Evolutionary conservation across 2,329 filamentous ascomycete species (phyloP).

Genomic region (Colletotrichum salicis): DNA sequence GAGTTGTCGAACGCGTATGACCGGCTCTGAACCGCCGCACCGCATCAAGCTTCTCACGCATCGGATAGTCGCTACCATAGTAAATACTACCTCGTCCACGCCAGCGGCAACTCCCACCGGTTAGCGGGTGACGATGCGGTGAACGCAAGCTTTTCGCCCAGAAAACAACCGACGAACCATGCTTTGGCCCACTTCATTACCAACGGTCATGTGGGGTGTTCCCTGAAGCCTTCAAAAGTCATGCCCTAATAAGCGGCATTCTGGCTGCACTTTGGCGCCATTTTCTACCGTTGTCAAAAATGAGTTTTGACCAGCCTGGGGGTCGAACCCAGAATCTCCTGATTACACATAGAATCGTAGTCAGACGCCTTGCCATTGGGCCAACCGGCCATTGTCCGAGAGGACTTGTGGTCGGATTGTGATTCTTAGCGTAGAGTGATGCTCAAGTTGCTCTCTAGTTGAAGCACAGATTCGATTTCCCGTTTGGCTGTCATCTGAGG

Average conservation of each 20-base stretch:
- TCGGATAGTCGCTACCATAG: background rate
- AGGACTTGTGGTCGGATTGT: background rate
- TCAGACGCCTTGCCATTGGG: conserved; percentile 56
- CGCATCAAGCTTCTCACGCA: conserved; percentile 7
- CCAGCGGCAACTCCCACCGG: conserved; percentile 3
- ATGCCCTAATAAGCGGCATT: conserved; percentile 4
- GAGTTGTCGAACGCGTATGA: background rate
- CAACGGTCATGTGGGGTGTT: conserved; percentile 1
- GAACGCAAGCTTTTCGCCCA: conserved; percentile 22
- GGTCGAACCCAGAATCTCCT: conserved; percentile 37
- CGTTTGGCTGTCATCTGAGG: background rate
- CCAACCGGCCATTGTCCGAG: conserved; percentile 39
- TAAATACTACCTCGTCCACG: background rate
- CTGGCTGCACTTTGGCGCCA: background rate
- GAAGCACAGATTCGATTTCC: background rate
- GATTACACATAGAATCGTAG: conserved; percentile 45
- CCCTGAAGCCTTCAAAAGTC: conserved; percentile 2
- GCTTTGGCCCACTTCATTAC: conserved; percentile 16
- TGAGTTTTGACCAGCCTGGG: conserved; percentile 28
- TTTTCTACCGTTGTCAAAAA: background rate
- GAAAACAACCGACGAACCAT: conserved; percentile 31
- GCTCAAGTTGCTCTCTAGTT: background rate
- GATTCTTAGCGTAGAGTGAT: rapidly evolving
- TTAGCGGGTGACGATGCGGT: background rate
- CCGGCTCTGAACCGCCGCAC: background rate